Evolutionary conservation across 139 green algal species (phyloP).

Genomic region (Mesostigma viride): DNA sequence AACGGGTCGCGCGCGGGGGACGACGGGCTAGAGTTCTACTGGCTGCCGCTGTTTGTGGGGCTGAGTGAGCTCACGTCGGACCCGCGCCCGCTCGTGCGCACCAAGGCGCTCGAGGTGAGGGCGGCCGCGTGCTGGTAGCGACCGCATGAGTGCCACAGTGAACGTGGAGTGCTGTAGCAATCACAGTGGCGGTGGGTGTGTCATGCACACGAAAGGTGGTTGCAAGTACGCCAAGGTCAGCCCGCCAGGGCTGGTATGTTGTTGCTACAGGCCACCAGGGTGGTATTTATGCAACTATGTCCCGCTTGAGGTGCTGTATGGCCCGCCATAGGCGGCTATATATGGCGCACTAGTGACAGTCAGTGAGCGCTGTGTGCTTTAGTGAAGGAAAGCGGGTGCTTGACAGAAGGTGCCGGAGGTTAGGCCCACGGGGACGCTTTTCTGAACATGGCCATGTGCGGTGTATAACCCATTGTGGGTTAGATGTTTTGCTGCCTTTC

Average conservation of each 20-base stretch:
- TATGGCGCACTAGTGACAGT: too few relatives aligned
- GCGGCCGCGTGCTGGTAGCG: too few relatives aligned
- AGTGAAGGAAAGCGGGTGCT: too few relatives aligned
- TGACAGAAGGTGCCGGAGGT: too few relatives aligned
- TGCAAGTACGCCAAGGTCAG: background rate
- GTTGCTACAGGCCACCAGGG: background rate
- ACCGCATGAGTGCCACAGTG: too few relatives aligned
- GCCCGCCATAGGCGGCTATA: too few relatives aligned
- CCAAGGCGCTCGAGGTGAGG: slow-evolving; percentile 33
- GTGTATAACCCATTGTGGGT: too few relatives aligned
- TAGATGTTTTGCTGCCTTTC: too few relatives aligned
- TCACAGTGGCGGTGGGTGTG: background rate
- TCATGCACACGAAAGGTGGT: background rate
- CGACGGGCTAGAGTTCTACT: slow-evolving; percentile 67
- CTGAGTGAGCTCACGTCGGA: slow-evolving; percentile 95
- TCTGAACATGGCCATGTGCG: too few relatives aligned
- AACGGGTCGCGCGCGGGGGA: slow-evolving; percentile 44
- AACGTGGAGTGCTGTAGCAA: too few relatives aligned
- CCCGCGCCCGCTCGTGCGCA: slow-evolving; percentile 72
- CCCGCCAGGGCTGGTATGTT: background rate
- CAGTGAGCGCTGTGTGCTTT: too few relatives aligned
- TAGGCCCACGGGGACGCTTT: too few relatives aligned
- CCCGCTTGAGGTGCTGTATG: background rate
- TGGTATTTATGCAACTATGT: background rate
- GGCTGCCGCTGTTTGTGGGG: slow-evolving; percentile 94